Conservation (phyloP, 2,329 filamentous ascomycete species). For the Talaromyces sp. region DNA sequence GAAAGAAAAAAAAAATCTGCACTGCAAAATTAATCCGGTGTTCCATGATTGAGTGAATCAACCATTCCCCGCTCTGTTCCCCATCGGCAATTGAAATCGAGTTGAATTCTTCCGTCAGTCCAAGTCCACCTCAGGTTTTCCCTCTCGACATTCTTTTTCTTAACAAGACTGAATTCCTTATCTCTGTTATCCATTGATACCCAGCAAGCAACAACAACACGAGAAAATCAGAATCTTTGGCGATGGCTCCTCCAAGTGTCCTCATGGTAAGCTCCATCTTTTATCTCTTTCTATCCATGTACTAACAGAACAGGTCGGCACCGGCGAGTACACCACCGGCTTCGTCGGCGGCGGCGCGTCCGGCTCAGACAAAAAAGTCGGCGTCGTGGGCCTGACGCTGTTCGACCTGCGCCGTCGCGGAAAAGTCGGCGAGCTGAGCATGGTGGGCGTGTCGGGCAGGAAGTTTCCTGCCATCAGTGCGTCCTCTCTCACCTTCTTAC, state of each 20-base stretch:
- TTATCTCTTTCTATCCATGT: constrained; percentile 6
- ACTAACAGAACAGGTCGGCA: constrained; percentile 60
- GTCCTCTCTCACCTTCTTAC: neutral
- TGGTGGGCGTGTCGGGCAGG: constrained; percentile 82
- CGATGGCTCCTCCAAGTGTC: constrained; percentile 59
- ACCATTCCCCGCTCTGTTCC: neutral
- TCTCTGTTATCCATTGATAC: neutral
- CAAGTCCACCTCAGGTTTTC: neutral
- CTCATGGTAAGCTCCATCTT: constrained; percentile 54
- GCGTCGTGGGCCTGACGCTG: constrained; percentile 82
- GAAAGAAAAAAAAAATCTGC: neutral
- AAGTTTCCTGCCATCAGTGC: constrained; percentile 84
- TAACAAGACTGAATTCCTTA: neutral
- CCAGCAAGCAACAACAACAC: neutral
- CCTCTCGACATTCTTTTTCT: constrained; percentile 6
- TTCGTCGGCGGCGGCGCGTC: constrained; percentile 82
- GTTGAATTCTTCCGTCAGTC: constrained; percentile 8
- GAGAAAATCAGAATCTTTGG: neutral
- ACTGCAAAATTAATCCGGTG: neutral
- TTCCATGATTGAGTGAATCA: neutral
- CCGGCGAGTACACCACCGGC: constrained; percentile 94
- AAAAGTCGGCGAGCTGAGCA: constrained; percentile 78
- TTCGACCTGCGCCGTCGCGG: constrained; percentile 84
- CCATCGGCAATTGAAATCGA: constrained; percentile 26
- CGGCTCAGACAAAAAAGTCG: constrained; percentile 90